Conservation (phyloP, 2,329 filamentous ascomycete species). For the Fusarium marasasianum region DNA sequence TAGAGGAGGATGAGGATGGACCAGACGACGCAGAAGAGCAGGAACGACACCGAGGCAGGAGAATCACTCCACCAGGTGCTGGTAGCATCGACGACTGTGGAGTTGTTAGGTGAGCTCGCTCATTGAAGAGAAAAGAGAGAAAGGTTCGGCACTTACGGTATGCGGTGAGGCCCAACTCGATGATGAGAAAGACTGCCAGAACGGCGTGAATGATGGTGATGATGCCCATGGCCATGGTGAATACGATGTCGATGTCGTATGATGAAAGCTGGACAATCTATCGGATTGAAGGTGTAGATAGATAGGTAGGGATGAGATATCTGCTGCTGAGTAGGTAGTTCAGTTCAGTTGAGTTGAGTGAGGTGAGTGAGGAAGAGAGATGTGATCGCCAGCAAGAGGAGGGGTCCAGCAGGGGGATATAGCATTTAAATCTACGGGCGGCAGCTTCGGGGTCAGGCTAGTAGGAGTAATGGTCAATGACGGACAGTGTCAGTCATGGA, state of each 20-base stretch:
- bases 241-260: neutral
- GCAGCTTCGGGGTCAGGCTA: constrained; percentile 21
- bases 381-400: neutral
- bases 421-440: constrained; percentile 27
- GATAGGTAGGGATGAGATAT: neutral
- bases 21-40: constrained; percentile 83
- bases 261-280: neutral
- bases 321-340: neutral
- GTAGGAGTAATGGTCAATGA: neutral
- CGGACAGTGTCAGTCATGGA: constrained; percentile 19
- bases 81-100: constrained; percentile 42
- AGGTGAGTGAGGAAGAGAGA: neutral
- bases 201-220: constrained; percentile 71
- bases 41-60: constrained; percentile 58
- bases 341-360: neutral
- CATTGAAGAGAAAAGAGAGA: neutral
- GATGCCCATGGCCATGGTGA: constrained; percentile 62
- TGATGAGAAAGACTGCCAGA: constrained; percentile 74
- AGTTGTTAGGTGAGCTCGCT: constrained; percentile 5
- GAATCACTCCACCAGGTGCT: neutral
- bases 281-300: neutral
- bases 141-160: constrained; percentile 67
- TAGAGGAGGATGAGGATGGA: constrained; percentile 77
- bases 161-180: constrained; percentile 78
- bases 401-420: constrained; percentile 18